Evolutionary conservation across 1,284 basidiomycete genomes (phyloP), one percentile per base, ranked within the genome.

Genomic region (Blastosporella zonata): DNA sequence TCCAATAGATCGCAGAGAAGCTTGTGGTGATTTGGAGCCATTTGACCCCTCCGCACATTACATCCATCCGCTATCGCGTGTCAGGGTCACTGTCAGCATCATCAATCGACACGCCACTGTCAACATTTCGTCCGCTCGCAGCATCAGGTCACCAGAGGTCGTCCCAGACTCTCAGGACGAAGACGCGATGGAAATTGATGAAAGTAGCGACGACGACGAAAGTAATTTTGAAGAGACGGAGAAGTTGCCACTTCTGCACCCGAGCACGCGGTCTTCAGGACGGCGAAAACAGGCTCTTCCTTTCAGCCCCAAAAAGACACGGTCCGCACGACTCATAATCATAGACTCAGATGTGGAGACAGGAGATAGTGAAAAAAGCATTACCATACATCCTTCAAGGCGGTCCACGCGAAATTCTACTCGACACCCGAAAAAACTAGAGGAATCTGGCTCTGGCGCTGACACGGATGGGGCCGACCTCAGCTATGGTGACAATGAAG

Each of bases 21-120:
- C 52, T 33, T 59, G 58, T 3, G 76, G 74, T 15, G 54, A 60
- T 6, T 65, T 84, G 21, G 63, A 62, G 0, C 59, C 63, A 0
- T 89, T 90, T 61, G 77, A 87, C 58, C 84, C 85, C n/a, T 72
- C 74, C 21, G 77, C 77, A 2, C 53, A 62, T 15, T 73, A 79
- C 52, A 71, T 90, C 4, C 82, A 87, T 56, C 78, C 79, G n/a
- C 61, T 70, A 17, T 80, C 78, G 48, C 81, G 84, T 33, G 60
- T 81, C 47, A 69, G 65, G 54, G 53, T 68, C 22, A 64, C 59
- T 34, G 47, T 72, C 35, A 67, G 57, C 40, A 60, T 69, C 56
- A 53, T 54, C 62, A 77, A 49, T 21, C 47, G 62, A 54, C 64
- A 39, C 65, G 72, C 62, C 10, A 63, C 51, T 33, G 54, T 59